Percentiles rank a stretch among this genome's conserved stretches.
These are phyloP conservation scores for Oryza rufipogon DNA, from an alignment of 176 grass and related monocot genomes.

Conservation along the genomic window DNA sequence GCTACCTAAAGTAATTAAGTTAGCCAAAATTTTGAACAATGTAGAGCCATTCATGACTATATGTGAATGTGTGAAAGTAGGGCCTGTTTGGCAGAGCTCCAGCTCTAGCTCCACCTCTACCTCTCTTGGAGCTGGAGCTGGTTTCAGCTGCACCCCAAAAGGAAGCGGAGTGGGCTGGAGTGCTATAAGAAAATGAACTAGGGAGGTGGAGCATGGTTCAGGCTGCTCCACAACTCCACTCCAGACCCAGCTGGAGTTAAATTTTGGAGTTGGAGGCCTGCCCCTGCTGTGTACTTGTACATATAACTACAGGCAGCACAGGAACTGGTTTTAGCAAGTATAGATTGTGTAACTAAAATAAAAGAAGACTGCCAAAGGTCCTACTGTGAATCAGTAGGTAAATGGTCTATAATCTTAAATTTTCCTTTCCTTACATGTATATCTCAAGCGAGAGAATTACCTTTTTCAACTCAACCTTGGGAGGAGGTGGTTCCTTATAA, in stretches of 20 bases:
- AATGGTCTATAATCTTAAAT: neutral
- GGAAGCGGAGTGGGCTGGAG: too few species aligned
- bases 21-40: slow-evolving; percentile 6
- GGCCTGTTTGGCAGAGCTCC: too few species aligned
- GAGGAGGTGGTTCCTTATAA: slow-evolving; percentile 66
- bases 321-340: slow-evolving; percentile 8
- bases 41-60: neutral
- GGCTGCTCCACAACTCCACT: too few species aligned
- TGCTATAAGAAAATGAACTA: too few species aligned
- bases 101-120: too few species aligned
- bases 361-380: neutral
- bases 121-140: too few species aligned
- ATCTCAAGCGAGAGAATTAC: slow-evolving; percentile 27
- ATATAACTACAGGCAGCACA: neutral
- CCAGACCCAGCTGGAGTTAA: too few species aligned
- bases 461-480: slow-evolving; percentile 72
- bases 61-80: neutral
- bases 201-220: too few species aligned
- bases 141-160: too few species aligned
- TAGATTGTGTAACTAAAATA: neutral
- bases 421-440: slow-evolving; percentile 16
- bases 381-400: slow-evolving; percentile 2
- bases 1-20: neutral
- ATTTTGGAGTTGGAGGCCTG: too few species aligned
- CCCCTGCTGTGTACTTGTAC: neutral